A percentile compares a stretch with the other conserved stretches of the same genome.
Evolutionary conservation across 768 basidiomycete species (phyloP).

Genomic region (Coprinellus aureogranulatus): DNA sequence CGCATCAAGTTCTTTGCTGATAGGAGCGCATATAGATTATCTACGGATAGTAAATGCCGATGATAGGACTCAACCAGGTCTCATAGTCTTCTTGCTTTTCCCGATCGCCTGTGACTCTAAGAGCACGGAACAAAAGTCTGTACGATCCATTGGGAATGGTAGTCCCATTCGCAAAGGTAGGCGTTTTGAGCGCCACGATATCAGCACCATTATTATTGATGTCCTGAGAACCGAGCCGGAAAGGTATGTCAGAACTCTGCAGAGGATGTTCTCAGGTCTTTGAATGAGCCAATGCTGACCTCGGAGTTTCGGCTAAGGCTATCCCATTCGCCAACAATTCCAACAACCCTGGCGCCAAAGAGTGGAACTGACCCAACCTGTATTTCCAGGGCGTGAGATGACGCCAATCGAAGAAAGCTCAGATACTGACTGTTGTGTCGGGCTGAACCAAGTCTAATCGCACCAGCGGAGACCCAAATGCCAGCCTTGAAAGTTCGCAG

Average conservation of each 20-base stretch:
- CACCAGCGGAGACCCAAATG: slow-evolving; percentile 49
- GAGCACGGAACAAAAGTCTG: slow-evolving; percentile 37
- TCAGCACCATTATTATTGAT: slow-evolving; percentile 28
- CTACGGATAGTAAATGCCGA: too few species aligned
- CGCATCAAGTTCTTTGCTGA: too few species aligned
- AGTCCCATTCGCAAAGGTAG: slow-evolving; percentile 45
- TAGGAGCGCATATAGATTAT: too few species aligned
- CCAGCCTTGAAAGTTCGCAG: slow-evolving; percentile 6
- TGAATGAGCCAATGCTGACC: slow-evolving; percentile 21
- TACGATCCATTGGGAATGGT: slow-evolving; percentile 41
- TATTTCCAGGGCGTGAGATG: slow-evolving; percentile 40
- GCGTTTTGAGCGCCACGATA: slow-evolving; percentile 24
- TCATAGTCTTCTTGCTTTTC: slow-evolving; percentile 44
- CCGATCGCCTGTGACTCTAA: slow-evolving; percentile 43
- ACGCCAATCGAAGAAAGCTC: slow-evolving; percentile 15
- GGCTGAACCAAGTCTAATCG: slow-evolving; percentile 48
- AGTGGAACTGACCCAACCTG: slow-evolving; percentile 34
- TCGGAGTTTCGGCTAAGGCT: slow-evolving; percentile 48
- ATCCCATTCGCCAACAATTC: slow-evolving; percentile 44
- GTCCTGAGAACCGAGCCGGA: slow-evolving; percentile 13
- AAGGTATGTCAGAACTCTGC: neutral
- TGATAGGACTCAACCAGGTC: slow-evolving; percentile 44
- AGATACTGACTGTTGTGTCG: slow-evolving; percentile 36
- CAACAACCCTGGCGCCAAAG: slow-evolving; percentile 40
- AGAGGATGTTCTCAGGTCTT: neutral